Evolutionary conservation across 179 eudicot species (phyloP).

Genomic region (Beta corolliflora): DNA sequence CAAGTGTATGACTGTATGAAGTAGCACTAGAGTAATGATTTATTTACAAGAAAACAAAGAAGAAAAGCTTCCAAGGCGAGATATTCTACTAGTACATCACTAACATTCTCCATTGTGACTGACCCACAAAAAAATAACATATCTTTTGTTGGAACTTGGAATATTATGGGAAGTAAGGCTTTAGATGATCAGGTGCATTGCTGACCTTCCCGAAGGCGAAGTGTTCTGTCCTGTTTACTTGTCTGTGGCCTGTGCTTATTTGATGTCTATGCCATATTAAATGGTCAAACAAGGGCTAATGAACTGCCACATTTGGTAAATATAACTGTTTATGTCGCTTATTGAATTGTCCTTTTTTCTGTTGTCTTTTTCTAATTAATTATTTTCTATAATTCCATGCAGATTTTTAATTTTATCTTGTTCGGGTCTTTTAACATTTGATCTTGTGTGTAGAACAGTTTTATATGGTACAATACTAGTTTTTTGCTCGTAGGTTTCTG

Average conservation of each 20-base stretch:
- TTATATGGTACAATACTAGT: neutral
- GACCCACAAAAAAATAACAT: too few species aligned
- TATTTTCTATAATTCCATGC: neutral
- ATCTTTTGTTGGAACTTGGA: conserved; percentile 15
- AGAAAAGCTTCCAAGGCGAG: too few species aligned
- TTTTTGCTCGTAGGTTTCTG: neutral
- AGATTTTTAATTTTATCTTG: neutral
- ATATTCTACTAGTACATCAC: too few species aligned
- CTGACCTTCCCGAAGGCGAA: conserved; percentile 25
- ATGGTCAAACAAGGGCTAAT: conserved; percentile 3
- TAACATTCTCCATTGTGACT: too few species aligned
- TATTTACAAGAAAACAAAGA: too few species aligned
- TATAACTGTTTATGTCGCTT: conserved; percentile 1
- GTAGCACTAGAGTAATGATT: too few species aligned
- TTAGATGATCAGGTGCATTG: conserved; percentile 20
- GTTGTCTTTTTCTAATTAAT: conserved; percentile 2
- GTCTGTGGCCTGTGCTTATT: conserved; percentile 11
- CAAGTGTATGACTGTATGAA: too few species aligned
- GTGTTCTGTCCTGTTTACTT: conserved; percentile 27
- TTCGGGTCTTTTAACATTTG: neutral
- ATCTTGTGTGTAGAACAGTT: neutral
- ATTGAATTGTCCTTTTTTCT: conserved; percentile 14
- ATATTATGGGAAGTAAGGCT: conserved; percentile 17
- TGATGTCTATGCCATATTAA: neutral
- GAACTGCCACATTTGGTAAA: neutral